A percentile compares a stretch with the other conserved stretches of the same genome.
phyloP scores from a whole-genome alignment of 805 yeast species.

The Candida nemodendra region DNA sequence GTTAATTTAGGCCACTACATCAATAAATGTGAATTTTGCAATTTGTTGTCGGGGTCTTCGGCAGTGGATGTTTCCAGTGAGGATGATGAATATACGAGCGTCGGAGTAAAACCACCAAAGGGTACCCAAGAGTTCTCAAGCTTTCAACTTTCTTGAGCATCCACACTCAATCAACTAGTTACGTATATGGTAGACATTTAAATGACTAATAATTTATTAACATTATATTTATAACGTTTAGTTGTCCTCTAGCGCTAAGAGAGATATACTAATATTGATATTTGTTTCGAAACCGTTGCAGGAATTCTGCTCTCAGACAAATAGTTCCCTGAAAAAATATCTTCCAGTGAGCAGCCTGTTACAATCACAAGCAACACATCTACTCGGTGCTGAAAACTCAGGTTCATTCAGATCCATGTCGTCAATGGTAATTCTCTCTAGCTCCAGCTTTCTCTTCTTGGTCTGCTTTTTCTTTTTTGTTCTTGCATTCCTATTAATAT shows the following conservation, averaged over 20 bases:
- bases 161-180: too few relatives aligned
- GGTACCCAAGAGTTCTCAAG: conserved; percentile 6
- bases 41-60: conserved; percentile 4
- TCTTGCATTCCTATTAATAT: conserved; percentile 44
- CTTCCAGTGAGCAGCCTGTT: conserved; percentile 41
- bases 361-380: conserved; percentile 58
- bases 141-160: conserved; percentile 16
- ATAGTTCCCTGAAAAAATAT: conserved; percentile 57
- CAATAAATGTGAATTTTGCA: conserved; percentile 22
- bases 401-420: conserved; percentile 38
- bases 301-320: conserved; percentile 29
- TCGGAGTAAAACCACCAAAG: background rate
- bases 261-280: too few relatives aligned
- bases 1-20: conserved; percentile 25
- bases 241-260: too few relatives aligned
- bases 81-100: background rate
- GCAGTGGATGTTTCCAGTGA: conserved; percentile 3
- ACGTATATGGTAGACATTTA: too few relatives aligned
- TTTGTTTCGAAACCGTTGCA: too few relatives aligned
- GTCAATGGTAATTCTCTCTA: conserved; percentile 16
- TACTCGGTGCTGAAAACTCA: conserved; percentile 50
- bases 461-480: conserved; percentile 18
- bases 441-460: conserved; percentile 22
- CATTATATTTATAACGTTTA: too few relatives aligned
- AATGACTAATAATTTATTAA: too few relatives aligned